Percentiles rank a stretch among this genome's conserved stretches.
Conservation (phyloP, 345 rosid species). For the Eucalyptus polyanthemos region DNA sequence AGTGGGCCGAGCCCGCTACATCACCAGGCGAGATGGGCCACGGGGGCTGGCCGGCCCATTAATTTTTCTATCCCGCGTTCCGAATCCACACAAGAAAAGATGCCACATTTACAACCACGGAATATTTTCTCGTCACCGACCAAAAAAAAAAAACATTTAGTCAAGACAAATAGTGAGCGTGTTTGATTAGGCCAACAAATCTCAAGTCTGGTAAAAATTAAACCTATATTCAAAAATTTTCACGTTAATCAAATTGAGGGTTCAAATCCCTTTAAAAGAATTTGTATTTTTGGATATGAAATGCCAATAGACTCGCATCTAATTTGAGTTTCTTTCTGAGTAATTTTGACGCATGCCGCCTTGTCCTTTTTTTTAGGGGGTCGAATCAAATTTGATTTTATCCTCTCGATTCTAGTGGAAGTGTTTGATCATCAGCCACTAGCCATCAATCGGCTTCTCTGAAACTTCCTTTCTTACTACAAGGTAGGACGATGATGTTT, state of each 20-base stretch:
- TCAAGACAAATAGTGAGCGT: background rate
- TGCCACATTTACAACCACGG: background rate
- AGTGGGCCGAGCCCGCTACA: background rate
- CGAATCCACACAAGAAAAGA: background rate
- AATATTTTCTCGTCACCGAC: too few relatives aligned
- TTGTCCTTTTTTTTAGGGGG: background rate
- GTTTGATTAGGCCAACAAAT: background rate
- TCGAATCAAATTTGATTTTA: background rate
- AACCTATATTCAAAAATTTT: background rate
- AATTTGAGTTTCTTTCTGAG: background rate
- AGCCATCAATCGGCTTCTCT: background rate
- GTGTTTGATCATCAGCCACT: background rate
- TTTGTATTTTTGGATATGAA: background rate
- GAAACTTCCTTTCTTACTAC: background rate
- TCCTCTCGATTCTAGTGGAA: background rate
- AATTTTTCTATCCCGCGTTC: background rate
- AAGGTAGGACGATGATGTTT: background rate
- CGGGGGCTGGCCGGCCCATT: background rate
- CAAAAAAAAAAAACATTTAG: too few relatives aligned
- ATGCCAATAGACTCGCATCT: background rate
- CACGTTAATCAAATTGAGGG: background rate
- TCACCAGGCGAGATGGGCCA: background rate
- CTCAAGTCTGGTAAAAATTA: background rate
- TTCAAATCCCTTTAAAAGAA: background rate
- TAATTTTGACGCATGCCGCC: accelerated